Percentiles rank a stretch among this genome's conserved stretches.
Conservation (phyloP, 164 flowering plant genomes). For the Vitis labrusca region DNA sequence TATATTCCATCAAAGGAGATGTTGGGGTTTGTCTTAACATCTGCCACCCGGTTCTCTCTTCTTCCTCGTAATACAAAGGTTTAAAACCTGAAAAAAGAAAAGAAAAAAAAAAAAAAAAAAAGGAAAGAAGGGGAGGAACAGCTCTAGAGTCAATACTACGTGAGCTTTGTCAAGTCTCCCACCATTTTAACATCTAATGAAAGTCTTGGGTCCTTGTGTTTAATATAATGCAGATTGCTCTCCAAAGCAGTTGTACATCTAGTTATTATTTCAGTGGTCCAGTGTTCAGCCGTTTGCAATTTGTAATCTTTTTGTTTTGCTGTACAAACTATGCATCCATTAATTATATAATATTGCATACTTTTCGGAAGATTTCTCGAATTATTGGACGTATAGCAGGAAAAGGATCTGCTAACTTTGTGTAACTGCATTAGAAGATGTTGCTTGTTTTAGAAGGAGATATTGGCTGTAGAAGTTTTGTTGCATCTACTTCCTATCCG, state of each 20-base stretch:
- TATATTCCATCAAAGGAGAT: constrained; percentile 10
- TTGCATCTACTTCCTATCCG: too few species aligned
- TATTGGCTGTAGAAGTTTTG: too few species aligned
- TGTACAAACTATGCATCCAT: neutral
- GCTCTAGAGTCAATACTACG: neutral
- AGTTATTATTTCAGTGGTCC: neutral
- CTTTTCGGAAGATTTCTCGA: neutral
- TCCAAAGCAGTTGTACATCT: constrained; percentile 14
- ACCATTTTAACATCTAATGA: neutral
- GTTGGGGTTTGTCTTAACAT: neutral
- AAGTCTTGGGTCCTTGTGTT: too few species aligned
- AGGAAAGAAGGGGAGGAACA: neutral
- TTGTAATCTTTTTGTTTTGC: neutral
- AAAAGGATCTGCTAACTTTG: neutral
- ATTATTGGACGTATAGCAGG: neutral
- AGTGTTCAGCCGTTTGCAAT: neutral
- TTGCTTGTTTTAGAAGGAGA: too few species aligned
- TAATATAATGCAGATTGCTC: neutral
- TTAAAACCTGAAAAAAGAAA: neutral
- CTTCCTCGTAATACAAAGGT: neutral
- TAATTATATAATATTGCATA: neutral
- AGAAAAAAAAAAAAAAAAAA: too few species aligned
- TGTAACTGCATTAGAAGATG: neutral
- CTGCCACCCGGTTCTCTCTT: neutral
- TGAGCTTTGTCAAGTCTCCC: neutral